Conservation (phyloP, 768 basidiomycete genomes). For the Amanita pallidorosea region DNA sequence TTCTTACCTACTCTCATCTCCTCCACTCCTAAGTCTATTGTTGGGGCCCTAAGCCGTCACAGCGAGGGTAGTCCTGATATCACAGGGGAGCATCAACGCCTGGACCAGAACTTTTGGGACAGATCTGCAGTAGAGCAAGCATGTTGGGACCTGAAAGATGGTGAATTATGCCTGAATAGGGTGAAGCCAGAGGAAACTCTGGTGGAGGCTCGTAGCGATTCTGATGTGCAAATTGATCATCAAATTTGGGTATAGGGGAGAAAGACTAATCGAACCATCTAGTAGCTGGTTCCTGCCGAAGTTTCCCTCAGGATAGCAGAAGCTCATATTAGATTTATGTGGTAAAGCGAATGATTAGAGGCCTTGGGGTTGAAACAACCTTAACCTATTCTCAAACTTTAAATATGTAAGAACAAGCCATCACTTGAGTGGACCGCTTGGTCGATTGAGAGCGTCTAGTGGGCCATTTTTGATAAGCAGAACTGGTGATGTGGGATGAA, state of each 20-base stretch:
- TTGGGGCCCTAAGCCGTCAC: too few species aligned
- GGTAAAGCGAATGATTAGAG: slow-evolving; percentile 88
- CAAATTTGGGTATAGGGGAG: slow-evolving; percentile 93
- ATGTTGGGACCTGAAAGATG: slow-evolving; percentile 87
- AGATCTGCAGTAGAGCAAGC: slow-evolving; percentile 73
- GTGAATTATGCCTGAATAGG: slow-evolving; percentile 85
- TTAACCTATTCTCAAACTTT: slow-evolving; percentile 78
- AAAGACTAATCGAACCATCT: slow-evolving; percentile 94
- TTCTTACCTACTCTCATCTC: too few species aligned
- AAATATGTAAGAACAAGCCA: slow-evolving; percentile 79
- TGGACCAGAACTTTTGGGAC: slow-evolving; percentile 61
- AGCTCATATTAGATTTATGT: slow-evolving; percentile 49
- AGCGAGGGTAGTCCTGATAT: too few species aligned
- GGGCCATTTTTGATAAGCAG: slow-evolving; percentile 75
- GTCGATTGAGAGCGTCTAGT: slow-evolving; percentile 72
- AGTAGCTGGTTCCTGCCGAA: slow-evolving; percentile 90
- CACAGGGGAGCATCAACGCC: slow-evolving; percentile 57
- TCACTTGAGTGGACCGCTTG: slow-evolving; percentile 76
- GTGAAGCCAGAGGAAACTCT: slow-evolving; percentile 87
- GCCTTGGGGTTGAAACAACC: slow-evolving; percentile 83
- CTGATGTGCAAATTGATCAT: slow-evolving; percentile 96
- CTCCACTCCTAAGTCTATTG: too few species aligned
- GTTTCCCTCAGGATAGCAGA: slow-evolving; percentile 64
- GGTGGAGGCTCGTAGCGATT: slow-evolving; percentile 93
- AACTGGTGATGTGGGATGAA: slow-evolving; percentile 61